Evolutionary conservation across 164 flowering plant genomes (phyloP).

Genomic region (Kalanchoe fedtschenkoi): DNA sequence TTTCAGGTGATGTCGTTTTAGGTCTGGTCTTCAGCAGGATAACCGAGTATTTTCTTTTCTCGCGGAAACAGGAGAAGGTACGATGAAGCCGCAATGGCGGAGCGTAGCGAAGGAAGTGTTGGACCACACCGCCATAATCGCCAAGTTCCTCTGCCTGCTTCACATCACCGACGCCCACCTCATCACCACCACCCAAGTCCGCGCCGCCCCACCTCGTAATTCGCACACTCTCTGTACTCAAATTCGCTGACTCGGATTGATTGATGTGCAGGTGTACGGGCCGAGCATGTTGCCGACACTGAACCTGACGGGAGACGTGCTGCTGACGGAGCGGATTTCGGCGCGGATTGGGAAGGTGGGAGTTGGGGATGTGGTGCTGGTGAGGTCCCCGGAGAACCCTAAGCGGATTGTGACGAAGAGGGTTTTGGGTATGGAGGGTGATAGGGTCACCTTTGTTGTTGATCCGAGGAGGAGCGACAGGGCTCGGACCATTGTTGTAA

Average conservation of each 20-base stretch:
- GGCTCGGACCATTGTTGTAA: slow-evolving; percentile 17
- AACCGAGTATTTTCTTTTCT: not conserved
- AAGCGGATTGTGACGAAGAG: slow-evolving; percentile 37
- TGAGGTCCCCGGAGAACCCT: slow-evolving; percentile 45
- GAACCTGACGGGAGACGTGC: slow-evolving; percentile 43
- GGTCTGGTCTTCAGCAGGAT: not conserved
- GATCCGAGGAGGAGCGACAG: slow-evolving; percentile 14
- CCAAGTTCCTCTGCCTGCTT: slow-evolving; percentile 34
- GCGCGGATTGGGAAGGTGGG: slow-evolving; percentile 32
- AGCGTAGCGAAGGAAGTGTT: slow-evolving; percentile 22
- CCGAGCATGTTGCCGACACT: slow-evolving; percentile 66
- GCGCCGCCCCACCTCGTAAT: not conserved
- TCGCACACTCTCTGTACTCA: not conserved
- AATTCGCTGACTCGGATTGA: not conserved
- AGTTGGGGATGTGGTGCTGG: slow-evolving; percentile 39
- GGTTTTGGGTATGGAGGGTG: slow-evolving; percentile 47
- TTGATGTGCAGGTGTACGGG: slow-evolving; percentile 36
- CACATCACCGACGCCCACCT: slow-evolving; percentile 40
- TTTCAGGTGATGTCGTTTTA: not conserved
- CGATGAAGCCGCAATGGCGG: slow-evolving; percentile 14
- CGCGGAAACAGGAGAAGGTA: not conserved
- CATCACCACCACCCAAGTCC: slow-evolving; percentile 28
- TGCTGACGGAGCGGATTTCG: slow-evolving; percentile 35
- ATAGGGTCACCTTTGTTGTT: slow-evolving; percentile 26
- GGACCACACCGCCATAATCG: slow-evolving; percentile 17